Conservation (phyloP, 2,329 filamentous ascomycete genomes). For the Fusarium clavum region DNA sequence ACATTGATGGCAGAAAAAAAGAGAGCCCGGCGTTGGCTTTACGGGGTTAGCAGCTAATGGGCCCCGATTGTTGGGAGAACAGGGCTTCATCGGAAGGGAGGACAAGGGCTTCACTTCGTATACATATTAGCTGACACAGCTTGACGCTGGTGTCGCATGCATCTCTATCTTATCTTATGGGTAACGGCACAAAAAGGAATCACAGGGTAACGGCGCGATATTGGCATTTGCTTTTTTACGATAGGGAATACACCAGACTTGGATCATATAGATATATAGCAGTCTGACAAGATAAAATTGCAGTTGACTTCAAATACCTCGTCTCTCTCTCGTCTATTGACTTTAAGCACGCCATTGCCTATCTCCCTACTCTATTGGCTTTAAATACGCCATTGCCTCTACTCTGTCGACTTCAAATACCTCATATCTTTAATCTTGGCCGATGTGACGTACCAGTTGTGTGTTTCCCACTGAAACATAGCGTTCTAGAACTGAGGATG, state of each 20-base stretch:
- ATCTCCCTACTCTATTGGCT: too few relatives aligned
- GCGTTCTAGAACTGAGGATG: neutral
- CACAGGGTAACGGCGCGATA: slow-evolving; percentile 37
- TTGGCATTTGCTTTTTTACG: slow-evolving; percentile 24
- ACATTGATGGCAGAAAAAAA: neutral
- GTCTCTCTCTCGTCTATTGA: too few relatives aligned
- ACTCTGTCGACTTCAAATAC: neutral
- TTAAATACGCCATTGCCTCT: too few relatives aligned
- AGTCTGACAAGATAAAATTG: slow-evolving; percentile 26
- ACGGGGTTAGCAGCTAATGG: slow-evolving; percentile 13
- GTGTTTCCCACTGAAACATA: slow-evolving; percentile 17
- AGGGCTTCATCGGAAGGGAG: neutral
- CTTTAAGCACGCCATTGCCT: too few relatives aligned
- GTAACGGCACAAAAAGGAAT: slow-evolving; percentile 46
- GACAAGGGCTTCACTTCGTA: slow-evolving; percentile 39
- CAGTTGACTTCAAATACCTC: neutral
- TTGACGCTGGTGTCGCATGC: slow-evolving; percentile 43
- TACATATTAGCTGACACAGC: slow-evolving; percentile 41
- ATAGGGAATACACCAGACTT: slow-evolving; percentile 21
- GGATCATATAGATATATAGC: slow-evolving; percentile 16
- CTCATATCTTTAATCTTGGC: neutral
- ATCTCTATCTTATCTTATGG: slow-evolving; percentile 37
- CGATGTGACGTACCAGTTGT: slow-evolving; percentile 4
- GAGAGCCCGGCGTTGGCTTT: slow-evolving; percentile 11
- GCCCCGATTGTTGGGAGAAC: slow-evolving; percentile 13